These are phyloP conservation scores for Chaetothyriales sp. DNA, from an alignment of 2,329 filamentous ascomycete species.

Conservation along the genomic window DNA sequence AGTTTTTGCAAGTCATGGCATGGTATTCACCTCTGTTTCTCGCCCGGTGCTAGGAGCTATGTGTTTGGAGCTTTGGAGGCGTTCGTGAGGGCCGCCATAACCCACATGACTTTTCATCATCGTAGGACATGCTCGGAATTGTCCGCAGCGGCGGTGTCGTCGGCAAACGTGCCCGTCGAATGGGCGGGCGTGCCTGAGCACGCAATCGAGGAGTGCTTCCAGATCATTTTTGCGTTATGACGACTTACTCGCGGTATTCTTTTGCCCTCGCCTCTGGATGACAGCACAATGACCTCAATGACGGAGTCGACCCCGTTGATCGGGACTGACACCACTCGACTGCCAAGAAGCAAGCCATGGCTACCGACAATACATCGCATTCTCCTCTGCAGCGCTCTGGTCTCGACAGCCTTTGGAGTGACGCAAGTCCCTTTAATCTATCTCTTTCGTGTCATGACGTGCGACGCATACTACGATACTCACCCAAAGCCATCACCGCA, in stretches of 20 bases:
- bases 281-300: not conserved
- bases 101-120: not conserved
- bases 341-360: constrained; percentile 1
- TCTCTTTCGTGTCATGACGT: constrained; percentile 59
- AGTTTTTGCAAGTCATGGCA: too few species aligned
- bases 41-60: not conserved
- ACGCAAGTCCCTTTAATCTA: constrained; percentile 44
- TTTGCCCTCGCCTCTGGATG: not conserved
- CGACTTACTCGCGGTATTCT: not conserved
- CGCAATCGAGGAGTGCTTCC: not conserved
- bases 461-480: constrained; percentile 52
- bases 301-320: not conserved
- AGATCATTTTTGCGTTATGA: not conserved
- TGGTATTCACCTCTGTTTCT: not conserved
- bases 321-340: not conserved
- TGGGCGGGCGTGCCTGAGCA: not conserved
- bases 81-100: not conserved
- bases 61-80: not conserved
- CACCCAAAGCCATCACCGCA: constrained; percentile 28
- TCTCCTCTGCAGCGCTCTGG: constrained; percentile 46
- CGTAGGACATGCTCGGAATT: not conserved
- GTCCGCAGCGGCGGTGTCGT: not conserved
- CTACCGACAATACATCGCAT: constrained; percentile 12
- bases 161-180: not conserved
- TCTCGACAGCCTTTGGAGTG: constrained; percentile 39